Evolutionary conservation across 306 rosid species (phyloP), one percentile per base, ranked within the genome.

Genomic region (Cicer arietinum): DNA sequence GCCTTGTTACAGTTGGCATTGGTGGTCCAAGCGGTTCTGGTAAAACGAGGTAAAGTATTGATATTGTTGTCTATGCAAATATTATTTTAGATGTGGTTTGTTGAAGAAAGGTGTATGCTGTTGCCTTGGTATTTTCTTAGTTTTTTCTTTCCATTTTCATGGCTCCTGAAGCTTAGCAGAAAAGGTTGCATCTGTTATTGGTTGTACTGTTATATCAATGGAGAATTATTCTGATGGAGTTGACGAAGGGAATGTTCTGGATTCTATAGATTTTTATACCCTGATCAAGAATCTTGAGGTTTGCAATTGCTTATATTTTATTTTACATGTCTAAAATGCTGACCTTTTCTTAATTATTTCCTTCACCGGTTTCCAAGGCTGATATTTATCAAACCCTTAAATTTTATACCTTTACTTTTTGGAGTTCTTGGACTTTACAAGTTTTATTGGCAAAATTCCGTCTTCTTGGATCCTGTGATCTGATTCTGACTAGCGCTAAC

Each of bases 1-100:
- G 97, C 61, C 84, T 92, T 75, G 99, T 95, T 59, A 89, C 93
- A 7, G 96, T 90, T 76, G 99, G 97, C 77, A 95, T 95, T 80
- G 98, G 99, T 61, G 99, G 99, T 80, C 96, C 99, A 17, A 88
- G 96, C 41, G 99, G 99, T 82, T 95, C 99, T 25, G 98, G 99
- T 75, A 95, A 95, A 90, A 79, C 99, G 60, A 95, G 99, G 99
- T 94, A 85, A 94, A 93, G 92, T 92, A 78, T 73, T 69, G 67
- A 57, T 53, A 52, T 66, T 62, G 48, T 74, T 69, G 42, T 22
- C 22, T 30, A 69, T 64, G 57, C 22, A 53, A 73, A 71, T 58
- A 41, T 77, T 76, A 8, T 53, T 81, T 48, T 66, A 69, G 40
- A 25, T 57, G 2, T 74, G 71, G 37, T 12, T 73, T 76, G 67